These are phyloP conservation scores for Dryas alaskensis DNA, from an alignment of 306 rosid genomes.

Conservation along the genomic window DNA sequence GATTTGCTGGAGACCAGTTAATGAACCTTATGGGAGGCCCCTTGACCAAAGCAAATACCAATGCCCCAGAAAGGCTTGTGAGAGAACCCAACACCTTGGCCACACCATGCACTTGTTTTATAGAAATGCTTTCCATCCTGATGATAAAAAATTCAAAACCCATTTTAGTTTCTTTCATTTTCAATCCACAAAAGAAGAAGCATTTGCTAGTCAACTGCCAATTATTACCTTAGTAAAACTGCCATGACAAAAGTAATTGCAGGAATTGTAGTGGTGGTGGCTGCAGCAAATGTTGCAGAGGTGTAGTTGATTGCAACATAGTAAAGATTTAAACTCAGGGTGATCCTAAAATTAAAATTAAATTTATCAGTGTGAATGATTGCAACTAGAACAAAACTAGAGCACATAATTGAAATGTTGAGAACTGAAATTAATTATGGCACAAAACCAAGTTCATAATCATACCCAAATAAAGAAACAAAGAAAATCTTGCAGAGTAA, in stretches of 20 bases:
- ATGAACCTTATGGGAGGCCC: constrained; percentile 61
- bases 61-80: constrained; percentile 67
- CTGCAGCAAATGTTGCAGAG: constrained; percentile 93
- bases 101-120: constrained; percentile 49
- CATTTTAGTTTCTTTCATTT: neutral
- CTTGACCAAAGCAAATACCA: constrained; percentile 66
- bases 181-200: neutral
- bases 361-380: neutral
- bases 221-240: constrained; percentile 48
- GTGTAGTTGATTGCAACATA: constrained; percentile 69
- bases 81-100: constrained; percentile 75
- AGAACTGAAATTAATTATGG: neutral
- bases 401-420: neutral
- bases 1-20: constrained; percentile 36
- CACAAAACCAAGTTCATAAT: constrained; percentile 11
- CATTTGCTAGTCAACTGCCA: neutral
- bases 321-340: constrained; percentile 76
- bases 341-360: constrained; percentile 45
- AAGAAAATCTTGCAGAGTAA: constrained; percentile 68
- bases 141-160: constrained; percentile 1
- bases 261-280: constrained; percentile 74
- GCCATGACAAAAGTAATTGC: constrained; percentile 80
- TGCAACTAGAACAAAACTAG: neutral
- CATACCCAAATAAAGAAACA: constrained; percentile 75
- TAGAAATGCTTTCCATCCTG: constrained; percentile 68